These are phyloP conservation scores for Neurospora crassa DNA, from an alignment of 2,329 filamentous ascomycete genomes.

Conservation along the genomic window DNA sequence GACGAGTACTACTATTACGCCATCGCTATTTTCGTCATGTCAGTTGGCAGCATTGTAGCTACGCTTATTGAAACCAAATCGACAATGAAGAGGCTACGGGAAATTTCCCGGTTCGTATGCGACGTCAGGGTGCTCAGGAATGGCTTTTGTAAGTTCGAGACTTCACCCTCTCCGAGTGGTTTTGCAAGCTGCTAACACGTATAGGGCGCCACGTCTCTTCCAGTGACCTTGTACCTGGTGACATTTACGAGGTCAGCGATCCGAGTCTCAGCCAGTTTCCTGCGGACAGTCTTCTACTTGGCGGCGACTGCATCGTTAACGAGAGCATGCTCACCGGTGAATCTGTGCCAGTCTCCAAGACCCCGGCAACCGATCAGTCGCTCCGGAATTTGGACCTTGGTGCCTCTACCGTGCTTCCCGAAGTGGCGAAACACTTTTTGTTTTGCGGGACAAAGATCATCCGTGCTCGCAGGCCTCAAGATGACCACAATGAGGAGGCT, in stretches of 20 bases:
- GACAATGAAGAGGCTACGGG: conserved; percentile 82
- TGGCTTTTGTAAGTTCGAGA: conserved; percentile 65
- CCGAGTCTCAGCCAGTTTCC: conserved; percentile 81
- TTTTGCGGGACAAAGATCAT: conserved; percentile 96
- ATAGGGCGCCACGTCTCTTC: conserved; percentile 73
- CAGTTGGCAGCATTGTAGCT: conserved; percentile 79
- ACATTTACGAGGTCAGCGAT: conserved; percentile 95
- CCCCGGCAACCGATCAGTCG: conserved; percentile 71
- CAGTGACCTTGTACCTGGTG: conserved; percentile 82
- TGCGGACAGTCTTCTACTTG: conserved; percentile 82
- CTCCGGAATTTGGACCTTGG: conserved; percentile 67
- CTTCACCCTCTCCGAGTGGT: neutral
- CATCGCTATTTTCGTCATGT: conserved; percentile 88
- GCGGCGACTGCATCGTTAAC: conserved; percentile 95
- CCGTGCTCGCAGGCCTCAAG: conserved; percentile 77
- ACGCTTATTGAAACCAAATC: conserved; percentile 85
- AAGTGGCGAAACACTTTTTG: conserved; percentile 79
- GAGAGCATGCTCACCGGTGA: conserved; percentile 98
- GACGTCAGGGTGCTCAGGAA: conserved; percentile 88
- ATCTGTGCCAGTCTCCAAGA: conserved; percentile 92
- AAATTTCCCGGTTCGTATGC: conserved; percentile 92
- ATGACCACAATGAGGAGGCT: conserved; percentile 76
- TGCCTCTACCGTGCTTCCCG: conserved; percentile 72
- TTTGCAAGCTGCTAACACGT: neutral
- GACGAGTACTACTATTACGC: conserved; percentile 99